A percentile compares a stretch with the other conserved stretches of the same genome.
Evolutionary conservation across 345 rosid species (phyloP).

Genomic region (Punica granatum): DNA sequence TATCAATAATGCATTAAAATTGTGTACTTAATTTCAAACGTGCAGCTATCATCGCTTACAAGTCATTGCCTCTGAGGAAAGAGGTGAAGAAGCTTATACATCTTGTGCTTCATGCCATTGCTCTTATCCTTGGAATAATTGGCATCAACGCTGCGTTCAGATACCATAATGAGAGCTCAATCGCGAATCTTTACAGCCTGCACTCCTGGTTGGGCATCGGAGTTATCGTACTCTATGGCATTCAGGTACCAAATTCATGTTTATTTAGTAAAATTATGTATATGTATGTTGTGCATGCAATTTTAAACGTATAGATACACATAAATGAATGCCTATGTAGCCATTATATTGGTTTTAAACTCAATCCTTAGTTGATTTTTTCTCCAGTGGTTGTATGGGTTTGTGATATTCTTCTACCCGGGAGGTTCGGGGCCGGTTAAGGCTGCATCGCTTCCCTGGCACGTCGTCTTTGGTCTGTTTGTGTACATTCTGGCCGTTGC

Average conservation of each 20-base stretch:
- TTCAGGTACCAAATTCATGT: constrained; percentile 53
- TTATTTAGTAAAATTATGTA: too few relatives aligned
- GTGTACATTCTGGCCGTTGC: constrained; percentile 50
- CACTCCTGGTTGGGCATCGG: constrained; percentile 94
- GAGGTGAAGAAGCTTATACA: constrained; percentile 78
- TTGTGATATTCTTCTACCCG: constrained; percentile 66
- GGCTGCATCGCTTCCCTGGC: constrained; percentile 63
- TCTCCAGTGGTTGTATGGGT: constrained; percentile 73
- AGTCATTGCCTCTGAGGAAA: constrained; percentile 55
- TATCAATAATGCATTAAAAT: background rate
- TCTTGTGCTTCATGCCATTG: constrained; percentile 70
- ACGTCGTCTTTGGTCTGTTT: constrained; percentile 53
- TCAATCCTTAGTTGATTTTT: background rate
- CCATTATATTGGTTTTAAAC: background rate
- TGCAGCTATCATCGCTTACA: constrained; percentile 81
- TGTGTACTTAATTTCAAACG: background rate
- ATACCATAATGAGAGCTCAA: constrained; percentile 71
- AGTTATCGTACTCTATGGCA: constrained; percentile 64
- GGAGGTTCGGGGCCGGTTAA: constrained; percentile 46
- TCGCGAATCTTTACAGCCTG: constrained; percentile 81
- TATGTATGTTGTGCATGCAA: too few relatives aligned
- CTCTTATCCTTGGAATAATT: constrained; percentile 63
- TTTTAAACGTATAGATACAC: too few relatives aligned
- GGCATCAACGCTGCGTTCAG: constrained; percentile 84
- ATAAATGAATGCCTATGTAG: background rate